Base-by-base conservation (phyloP, 1,139 yeast species). In the Meyerozyma guilliermondii region DNA sequence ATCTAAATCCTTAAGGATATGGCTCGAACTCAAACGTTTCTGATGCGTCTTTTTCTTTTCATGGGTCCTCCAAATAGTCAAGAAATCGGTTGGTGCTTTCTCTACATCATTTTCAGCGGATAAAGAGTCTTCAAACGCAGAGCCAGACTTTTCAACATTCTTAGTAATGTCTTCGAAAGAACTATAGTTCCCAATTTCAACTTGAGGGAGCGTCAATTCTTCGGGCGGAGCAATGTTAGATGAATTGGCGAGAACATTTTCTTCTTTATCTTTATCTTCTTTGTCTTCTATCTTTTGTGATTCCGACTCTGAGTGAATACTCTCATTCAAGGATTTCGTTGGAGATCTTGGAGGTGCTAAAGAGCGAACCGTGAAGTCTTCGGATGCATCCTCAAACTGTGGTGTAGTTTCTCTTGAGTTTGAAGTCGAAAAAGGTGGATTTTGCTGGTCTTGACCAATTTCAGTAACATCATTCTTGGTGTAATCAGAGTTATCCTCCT, bases 51-150 rank as follows among this genome's bases (percentile, higher is more conserved):
- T 53, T 37, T 54, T 50, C 39, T 51, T 50, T 43, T 61, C 65
- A 51, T 72, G 78, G 2, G 66, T 60, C 44, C 65, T 76, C 78
- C 78, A 72, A 28, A 72, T 72, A 1, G 73, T 62, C 20, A 71
- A 54, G 48, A 65, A 72, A 46, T 59, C 53, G 1, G 59, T 52
- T 2, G 67, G 57, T 27, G 54, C 53, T 31, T 55, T 59, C 18
- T 64, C 71, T 11, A 49, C 54, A 39, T 68, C 76, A 46, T 66
- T 58, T 43, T 71, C 77, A 0, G 76, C 77, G 2, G 77, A 71
- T 22, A 71, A 58, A 0, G 68, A 62, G 39, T 66, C 71, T 47
- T 72, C 78, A 46, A 56, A 70, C 16, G 33, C 33, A 4, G 66
- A 58, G 30, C 60, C 52, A n/a, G 51, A 50, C 26, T 40, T 39